Percentiles rank a stretch among this genome's conserved stretches.
phyloP scores from a whole-genome alignment of 148 eudicot species.

The Rhododendron molle region DNA sequence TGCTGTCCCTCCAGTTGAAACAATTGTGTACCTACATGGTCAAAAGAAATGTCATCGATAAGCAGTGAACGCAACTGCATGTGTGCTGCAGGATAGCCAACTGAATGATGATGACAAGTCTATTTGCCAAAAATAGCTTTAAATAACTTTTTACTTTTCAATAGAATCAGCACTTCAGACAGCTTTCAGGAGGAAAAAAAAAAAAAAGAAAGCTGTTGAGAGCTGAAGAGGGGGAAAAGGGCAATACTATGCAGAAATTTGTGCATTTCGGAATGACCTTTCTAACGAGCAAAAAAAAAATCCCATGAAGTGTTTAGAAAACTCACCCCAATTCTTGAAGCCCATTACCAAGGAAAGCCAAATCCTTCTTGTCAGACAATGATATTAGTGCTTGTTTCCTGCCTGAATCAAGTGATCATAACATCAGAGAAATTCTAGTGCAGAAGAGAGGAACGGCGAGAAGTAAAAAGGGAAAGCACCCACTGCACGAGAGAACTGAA shows the following conservation, averaged over 20 bases:
- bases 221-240: neutral
- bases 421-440: neutral
- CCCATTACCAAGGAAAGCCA: constrained; percentile 63
- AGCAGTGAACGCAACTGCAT: neutral
- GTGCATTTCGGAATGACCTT: neutral
- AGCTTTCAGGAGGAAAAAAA: neutral
- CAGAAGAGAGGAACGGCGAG: neutral
- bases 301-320: constrained; percentile 2
- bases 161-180: neutral
- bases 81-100: neutral
- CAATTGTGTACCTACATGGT: constrained; percentile 57
- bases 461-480: neutral
- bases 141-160: neutral
- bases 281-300: neutral
- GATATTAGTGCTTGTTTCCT: constrained; percentile 76
- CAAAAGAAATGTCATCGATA: neutral
- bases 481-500: neutral
- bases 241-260: neutral
- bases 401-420: constrained; percentile 25
- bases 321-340: constrained; percentile 83
- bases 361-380: constrained; percentile 73
- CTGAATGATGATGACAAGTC: neutral
- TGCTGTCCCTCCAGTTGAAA: constrained; percentile 98
- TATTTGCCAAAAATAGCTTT: neutral
- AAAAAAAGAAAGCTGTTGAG: neutral